Evolutionary conservation across 768 basidiomycete species (phyloP).

Genomic region (Rhodotorula toruloides): DNA sequence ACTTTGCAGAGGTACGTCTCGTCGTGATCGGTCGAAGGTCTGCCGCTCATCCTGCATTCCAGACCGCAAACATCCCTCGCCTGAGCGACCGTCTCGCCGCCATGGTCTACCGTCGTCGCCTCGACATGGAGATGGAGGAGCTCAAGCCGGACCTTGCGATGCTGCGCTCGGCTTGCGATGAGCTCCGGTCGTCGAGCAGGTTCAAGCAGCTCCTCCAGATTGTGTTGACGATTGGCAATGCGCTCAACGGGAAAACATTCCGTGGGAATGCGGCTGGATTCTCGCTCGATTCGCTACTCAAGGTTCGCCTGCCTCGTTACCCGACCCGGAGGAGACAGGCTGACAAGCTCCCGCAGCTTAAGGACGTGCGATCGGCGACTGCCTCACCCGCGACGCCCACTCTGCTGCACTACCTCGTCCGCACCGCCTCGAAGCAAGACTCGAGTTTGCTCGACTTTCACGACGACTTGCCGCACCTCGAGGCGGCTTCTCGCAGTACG

Average conservation of each 20-base stretch:
- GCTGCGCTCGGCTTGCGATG: slow-evolving; percentile 63
- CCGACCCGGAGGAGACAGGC: not conserved
- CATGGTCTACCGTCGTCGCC: slow-evolving; percentile 75
- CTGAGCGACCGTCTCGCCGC: slow-evolving; percentile 67
- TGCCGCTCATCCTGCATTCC: not conserved
- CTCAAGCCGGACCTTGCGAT: slow-evolving; percentile 73
- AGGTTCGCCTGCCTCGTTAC: slow-evolving; percentile 52
- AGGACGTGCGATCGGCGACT: slow-evolving; percentile 58
- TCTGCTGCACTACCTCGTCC: slow-evolving; percentile 82
- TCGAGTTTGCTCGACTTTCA: slow-evolving; percentile 63
- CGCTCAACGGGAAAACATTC: slow-evolving; percentile 72
- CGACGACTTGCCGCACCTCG: slow-evolving; percentile 72
- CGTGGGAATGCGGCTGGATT: slow-evolving; percentile 81
- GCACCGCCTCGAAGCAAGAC: slow-evolving; percentile 63
- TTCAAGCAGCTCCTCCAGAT: slow-evolving; percentile 70
- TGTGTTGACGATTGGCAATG: slow-evolving; percentile 72
- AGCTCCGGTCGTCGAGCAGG: slow-evolving; percentile 60
- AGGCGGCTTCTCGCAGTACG: slow-evolving; percentile 74
- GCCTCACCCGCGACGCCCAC: slow-evolving; percentile 70
- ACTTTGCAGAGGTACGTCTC: slow-evolving; percentile 64
- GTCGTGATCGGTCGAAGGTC: no score
- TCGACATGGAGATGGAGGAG: slow-evolving; percentile 78
- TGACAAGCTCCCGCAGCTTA: slow-evolving; percentile 54
- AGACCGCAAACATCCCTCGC: slow-evolving; percentile 71
- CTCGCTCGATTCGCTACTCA: slow-evolving; percentile 70